Conservation (phyloP, 768 basidiomycete species). For the Leccinellum albellum region DNA sequence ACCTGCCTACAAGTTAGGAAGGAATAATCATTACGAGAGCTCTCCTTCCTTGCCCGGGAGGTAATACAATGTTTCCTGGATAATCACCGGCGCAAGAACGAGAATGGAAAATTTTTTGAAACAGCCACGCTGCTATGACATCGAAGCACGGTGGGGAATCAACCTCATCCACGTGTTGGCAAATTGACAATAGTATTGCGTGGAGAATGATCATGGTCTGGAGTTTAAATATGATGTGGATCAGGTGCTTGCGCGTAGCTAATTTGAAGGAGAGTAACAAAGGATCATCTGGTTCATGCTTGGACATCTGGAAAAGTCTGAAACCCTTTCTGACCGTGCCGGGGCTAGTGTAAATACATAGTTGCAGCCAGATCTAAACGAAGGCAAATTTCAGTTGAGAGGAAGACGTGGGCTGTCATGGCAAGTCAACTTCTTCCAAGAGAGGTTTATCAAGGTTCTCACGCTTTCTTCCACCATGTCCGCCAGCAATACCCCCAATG, state of each 20-base stretch:
- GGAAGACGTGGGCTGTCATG: no score
- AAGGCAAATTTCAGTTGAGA: no score
- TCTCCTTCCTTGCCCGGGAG: neutral
- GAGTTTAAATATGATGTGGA: neutral
- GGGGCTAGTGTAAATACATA: neutral
- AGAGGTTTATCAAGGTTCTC: neutral
- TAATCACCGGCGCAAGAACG: neutral
- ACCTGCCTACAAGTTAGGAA: neutral
- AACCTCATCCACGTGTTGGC: neutral
- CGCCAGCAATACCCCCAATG: conserved; percentile 33
- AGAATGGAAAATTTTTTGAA: neutral
- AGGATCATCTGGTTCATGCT: neutral
- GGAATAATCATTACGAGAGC: neutral
- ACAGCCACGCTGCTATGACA: neutral
- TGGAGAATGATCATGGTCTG: neutral
- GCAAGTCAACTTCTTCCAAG: no score
- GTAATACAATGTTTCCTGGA: neutral
- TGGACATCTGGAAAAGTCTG: neutral
- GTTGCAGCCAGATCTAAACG: neutral
- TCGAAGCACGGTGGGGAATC: neutral
- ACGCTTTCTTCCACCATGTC: conserved; percentile 25
- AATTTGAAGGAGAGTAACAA: neutral
- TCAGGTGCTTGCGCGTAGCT: neutral
- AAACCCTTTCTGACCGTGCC: neutral
- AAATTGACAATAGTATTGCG: neutral